These are phyloP conservation scores for Jaenimonas drosophilae DNA, from an alignment of 208 protist genomes.

Conservation along the genomic window DNA sequence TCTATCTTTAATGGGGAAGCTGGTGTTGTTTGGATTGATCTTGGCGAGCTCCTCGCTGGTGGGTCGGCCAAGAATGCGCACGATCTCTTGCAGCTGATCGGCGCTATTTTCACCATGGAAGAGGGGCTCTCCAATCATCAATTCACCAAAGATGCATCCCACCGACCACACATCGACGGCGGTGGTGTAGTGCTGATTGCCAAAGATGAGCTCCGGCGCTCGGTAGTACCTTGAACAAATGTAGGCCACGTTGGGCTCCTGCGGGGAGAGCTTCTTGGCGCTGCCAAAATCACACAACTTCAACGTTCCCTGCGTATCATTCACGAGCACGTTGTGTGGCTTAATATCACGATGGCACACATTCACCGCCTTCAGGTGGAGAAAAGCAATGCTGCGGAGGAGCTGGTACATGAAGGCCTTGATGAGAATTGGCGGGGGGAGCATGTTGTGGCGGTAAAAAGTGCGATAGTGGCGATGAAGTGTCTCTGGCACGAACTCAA, in stretches of 20 bases:
- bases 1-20: constrained; percentile 39
- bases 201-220: constrained; percentile 98
- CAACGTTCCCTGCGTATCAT: constrained; percentile 92
- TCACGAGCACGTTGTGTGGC: constrained; percentile 99
- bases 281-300: constrained; percentile 98
- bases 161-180: constrained; percentile 99
- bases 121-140: constrained; percentile 98
- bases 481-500: constrained; percentile 99
- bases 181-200: constrained; percentile 98
- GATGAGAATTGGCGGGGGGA: constrained; percentile 57
- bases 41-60: constrained; percentile 53
- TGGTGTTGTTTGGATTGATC: constrained; percentile 40
- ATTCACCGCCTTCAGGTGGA: constrained; percentile 90
- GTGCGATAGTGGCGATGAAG: constrained; percentile 92
- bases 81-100: constrained; percentile 97
- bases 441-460: constrained; percentile 88
- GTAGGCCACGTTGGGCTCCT: constrained; percentile 97
- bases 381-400: constrained; percentile 90
- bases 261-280: constrained; percentile 98
- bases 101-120: constrained; percentile 98
- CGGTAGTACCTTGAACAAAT: constrained; percentile 99
- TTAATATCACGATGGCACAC: constrained; percentile 98
- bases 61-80: constrained; percentile 95
- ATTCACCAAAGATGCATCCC: constrained; percentile 99
- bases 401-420: constrained; percentile 86